phyloP scores from a whole-genome alignment of 163 green algal genomes.

The Coccomyxa subellipsoidea region DNA sequence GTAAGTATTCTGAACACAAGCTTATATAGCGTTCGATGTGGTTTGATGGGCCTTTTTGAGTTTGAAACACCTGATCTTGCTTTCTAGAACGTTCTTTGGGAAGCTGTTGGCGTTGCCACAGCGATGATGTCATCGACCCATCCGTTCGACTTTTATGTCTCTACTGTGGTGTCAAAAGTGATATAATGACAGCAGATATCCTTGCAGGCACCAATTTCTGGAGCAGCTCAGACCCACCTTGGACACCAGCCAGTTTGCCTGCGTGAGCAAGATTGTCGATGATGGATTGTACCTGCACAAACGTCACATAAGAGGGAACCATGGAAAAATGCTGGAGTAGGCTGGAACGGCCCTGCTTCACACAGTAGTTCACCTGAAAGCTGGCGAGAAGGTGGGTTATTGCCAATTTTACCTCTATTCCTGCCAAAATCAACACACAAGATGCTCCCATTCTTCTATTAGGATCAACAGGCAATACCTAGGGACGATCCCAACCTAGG shows the following conservation, averaged over 20 bases:
- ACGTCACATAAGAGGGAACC: constrained; percentile 30
- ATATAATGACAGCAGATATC: too few species aligned
- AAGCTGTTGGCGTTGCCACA: too few species aligned
- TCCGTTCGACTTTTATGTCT: too few species aligned
- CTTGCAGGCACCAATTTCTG: background rate
- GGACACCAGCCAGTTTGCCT: background rate
- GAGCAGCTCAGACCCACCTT: background rate
- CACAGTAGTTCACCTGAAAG: constrained; percentile 40
- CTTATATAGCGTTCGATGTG: too few species aligned
- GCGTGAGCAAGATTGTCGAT: background rate
- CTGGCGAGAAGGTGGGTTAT: constrained; percentile 16
- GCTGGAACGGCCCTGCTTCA: constrained; percentile 54
- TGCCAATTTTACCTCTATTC: too few species aligned
- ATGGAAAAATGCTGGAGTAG: constrained; percentile 35
- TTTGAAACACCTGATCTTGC: background rate
- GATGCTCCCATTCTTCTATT: too few species aligned
- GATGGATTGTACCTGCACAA: constrained; percentile 58
- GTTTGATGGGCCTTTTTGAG: background rate
- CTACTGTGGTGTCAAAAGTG: too few species aligned
- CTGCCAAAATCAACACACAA: too few species aligned
- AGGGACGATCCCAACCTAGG: too few species aligned
- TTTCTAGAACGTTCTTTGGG: background rate
- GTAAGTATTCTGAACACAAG: background rate
- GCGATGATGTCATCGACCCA: too few species aligned
- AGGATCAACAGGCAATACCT: too few species aligned